Base-by-base conservation (phyloP, 2,329 filamentous ascomycete genomes). In the Monilinia vaccinii-corymbosi region DNA sequence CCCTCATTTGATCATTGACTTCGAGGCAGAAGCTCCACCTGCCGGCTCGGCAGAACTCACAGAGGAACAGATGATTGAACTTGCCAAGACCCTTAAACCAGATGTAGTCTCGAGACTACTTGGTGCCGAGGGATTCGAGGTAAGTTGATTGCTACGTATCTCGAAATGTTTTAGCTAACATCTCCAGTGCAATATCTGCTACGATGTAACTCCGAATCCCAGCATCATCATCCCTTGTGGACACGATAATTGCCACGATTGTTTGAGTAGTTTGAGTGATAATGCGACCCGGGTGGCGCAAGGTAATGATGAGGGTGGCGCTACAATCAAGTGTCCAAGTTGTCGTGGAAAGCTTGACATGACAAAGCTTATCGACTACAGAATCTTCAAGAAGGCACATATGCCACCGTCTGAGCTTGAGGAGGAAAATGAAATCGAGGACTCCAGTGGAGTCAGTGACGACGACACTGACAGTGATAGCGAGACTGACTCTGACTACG, bases 211-310 rank as follows among this genome's bases (percentile, higher is more conserved):
- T 8, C 78, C 81, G 16, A 91, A 92, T 63, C 88, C 89, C 0
- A 82, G 82, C 3, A 89, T 96, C 64, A 87, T 92, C 71, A 78
- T 90, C 56, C 90, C 90, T 1, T 96, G 91, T 69, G 91, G 91
- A 2, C 91, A 96, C 69, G 83, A 86, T 62, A 84, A 85, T 28
- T 96, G 91, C 72, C 76, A 80, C 1, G 87, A 91, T 63, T 96
- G 91, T 70, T 85, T 94, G 62, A 79, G 83, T 7, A 83, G 81
- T 58, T 79, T 95, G 50, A 79, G 79, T 0, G 88, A 90, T 63
- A 83, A 75, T 46, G 73, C 85, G 4, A 74, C 78, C 1, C 75
- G 78, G 47, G 73, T 85, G 4, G 74, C 78, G 1, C 75, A 78
- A 58, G 77, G 76, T 18, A 78, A 77, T 62, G 75, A 84, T 38